phyloP scores from a whole-genome alignment of 495 filamentous ascomycete genomes.

The Hypoxylon cercidicola region DNA sequence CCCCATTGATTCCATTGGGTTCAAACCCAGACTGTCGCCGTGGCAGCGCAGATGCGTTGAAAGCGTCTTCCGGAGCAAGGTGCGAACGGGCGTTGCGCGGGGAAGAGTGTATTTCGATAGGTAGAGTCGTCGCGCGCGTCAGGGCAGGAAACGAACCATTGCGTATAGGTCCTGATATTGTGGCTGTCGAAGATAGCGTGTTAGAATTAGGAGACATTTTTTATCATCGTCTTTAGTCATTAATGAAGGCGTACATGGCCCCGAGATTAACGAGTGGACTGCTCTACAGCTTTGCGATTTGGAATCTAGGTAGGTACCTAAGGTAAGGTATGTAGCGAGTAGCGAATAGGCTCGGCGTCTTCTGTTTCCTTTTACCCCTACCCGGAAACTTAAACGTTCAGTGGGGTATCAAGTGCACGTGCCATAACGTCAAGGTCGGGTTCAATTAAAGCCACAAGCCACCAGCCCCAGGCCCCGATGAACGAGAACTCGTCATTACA shows the following conservation, averaged over 20 bases:
- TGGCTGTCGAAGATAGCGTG: conserved; percentile 9
- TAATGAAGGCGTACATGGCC: not conserved
- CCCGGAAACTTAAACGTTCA: not conserved
- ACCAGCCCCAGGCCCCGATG: not conserved
- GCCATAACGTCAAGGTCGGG: not conserved
- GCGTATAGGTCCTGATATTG: not conserved
- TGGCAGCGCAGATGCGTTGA: conserved; percentile 68
- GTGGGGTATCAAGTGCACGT: not conserved
- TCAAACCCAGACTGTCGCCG: conserved; percentile 61
- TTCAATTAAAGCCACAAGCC: not conserved
- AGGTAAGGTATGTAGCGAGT: not conserved
- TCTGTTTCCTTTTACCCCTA: not conserved
- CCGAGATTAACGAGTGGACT: conserved; percentile 14
- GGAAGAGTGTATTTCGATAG: conserved; percentile 44
- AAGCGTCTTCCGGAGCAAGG: conserved; percentile 86
- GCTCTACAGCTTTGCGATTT: conserved; percentile 19
- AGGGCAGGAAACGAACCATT: conserved; percentile 40
- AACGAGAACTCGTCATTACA: too few species aligned
- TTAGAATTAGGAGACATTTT: conserved; percentile 22
- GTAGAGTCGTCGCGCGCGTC: conserved; percentile 55
- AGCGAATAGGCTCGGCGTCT: too few species aligned
- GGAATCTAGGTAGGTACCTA: not conserved
- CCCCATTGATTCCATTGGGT: conserved; percentile 41
- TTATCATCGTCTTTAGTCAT: conserved; percentile 9
- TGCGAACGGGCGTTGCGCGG: conserved; percentile 61